A percentile compares a stretch with the other conserved stretches of the same genome.
Conservation (phyloP, 2,329 filamentous ascomycete species). For the Cryphonectria parasitica region DNA sequence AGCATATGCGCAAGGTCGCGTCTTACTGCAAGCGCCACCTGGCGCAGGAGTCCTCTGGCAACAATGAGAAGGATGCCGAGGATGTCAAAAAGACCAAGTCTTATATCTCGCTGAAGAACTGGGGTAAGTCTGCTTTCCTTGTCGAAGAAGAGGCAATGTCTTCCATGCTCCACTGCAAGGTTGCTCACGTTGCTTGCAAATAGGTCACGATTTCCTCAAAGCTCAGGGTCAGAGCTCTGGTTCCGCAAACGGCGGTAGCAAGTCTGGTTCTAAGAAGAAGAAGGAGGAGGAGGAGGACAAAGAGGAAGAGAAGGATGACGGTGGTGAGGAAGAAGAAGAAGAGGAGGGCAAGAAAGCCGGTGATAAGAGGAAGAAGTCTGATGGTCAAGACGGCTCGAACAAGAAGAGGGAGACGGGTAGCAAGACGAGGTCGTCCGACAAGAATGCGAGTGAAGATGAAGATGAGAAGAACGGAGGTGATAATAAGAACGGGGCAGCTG, state of each 20-base stretch:
- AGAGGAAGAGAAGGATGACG: conserved; percentile 22
- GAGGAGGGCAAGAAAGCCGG: conserved; percentile 28
- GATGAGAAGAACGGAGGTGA: conserved; percentile 31
- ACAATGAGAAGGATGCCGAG: conserved; percentile 53
- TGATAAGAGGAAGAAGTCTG: conserved; percentile 27
- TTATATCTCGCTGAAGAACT: conserved; percentile 64
- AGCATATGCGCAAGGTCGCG: conserved; percentile 66
- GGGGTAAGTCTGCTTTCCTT: conserved; percentile 40
- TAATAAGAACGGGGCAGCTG: conserved; percentile 24
- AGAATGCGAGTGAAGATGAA: conserved; percentile 25
- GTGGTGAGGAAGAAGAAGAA: conserved; percentile 12
- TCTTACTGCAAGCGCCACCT: conserved; percentile 69
- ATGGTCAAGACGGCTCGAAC: conserved; percentile 30
- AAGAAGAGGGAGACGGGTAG: conserved; percentile 33
- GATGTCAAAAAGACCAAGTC: conserved; percentile 54
- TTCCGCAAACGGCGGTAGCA: conserved; percentile 10
- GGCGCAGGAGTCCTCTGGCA: conserved; percentile 64
- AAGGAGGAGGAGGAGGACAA: conserved; percentile 15
- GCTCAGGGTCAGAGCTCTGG: conserved; percentile 32
- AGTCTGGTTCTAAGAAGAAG: conserved; percentile 22
- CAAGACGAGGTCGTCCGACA: conserved; percentile 26
- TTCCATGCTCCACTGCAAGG: background rate
- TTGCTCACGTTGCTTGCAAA: background rate
- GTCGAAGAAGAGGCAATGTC: background rate
- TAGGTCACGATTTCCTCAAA: conserved; percentile 55